Percentiles rank a stretch among this genome's conserved stretches.
Conservation (phyloP, 441 rosid species). For the Erysimum cheiri region DNA sequence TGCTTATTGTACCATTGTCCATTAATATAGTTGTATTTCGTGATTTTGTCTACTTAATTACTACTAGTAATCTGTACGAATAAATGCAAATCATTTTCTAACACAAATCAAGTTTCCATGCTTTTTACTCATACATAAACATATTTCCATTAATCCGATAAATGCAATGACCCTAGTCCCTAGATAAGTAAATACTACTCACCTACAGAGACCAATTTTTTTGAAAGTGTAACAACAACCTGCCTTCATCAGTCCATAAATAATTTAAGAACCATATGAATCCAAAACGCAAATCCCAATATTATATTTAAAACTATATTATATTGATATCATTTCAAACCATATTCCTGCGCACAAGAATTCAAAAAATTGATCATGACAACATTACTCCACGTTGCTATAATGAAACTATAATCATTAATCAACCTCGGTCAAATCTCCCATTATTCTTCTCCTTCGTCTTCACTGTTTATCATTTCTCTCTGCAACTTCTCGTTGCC, state of each 20-base stretch:
- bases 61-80: no score
- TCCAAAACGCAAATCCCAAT: conserved; percentile 28
- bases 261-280: neutral
- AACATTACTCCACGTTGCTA: conserved; percentile 40
- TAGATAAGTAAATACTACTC: no score
- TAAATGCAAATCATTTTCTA: neutral
- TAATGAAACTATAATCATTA: conserved; percentile 16
- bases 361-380: conserved; percentile 37
- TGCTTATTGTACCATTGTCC: conserved; percentile 20
- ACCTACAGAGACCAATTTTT: no score
- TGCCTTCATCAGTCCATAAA: conserved; percentile 13
- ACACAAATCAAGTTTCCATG: no score
- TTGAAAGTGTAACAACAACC: neutral
- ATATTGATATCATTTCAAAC: conserved; percentile 30
- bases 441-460: conserved; percentile 7
- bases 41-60: no score
- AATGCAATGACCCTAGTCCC: conserved; percentile 5
- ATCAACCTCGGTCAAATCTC: conserved; percentile 25
- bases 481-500: conserved; percentile 43
- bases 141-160: neutral
- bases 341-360: conserved; percentile 14
- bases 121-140: no score
- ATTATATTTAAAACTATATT: neutral
- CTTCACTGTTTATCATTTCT: conserved; percentile 27
- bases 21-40: neutral